A percentile compares a stretch with the other conserved stretches of the same genome.
Conservation (phyloP, 164 flowering plant species). For the Hamamelis virginiana region DNA sequence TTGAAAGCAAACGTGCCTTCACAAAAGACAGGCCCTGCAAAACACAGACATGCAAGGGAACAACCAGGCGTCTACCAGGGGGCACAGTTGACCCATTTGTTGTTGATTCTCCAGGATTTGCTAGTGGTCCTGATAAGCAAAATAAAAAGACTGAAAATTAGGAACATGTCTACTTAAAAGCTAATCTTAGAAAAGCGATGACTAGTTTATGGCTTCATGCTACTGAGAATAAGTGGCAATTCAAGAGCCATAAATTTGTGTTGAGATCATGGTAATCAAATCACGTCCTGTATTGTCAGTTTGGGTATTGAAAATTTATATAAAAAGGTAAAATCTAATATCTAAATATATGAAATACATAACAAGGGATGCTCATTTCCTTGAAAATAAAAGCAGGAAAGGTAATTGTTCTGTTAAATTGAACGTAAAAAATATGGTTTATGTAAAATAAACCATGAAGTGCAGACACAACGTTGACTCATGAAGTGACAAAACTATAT, state of each 20-base stretch:
- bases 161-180: background rate
- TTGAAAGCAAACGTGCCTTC: conserved; percentile 90
- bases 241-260: background rate
- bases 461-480: no score
- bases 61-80: conserved; percentile 88
- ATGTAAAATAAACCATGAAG: no score
- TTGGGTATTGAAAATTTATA: background rate
- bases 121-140: conserved; percentile 55
- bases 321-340: no score
- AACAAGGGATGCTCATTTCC: no score
- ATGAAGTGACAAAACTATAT: no score
- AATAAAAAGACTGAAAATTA: conserved; percentile 15
- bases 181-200: background rate
- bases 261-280: background rate
- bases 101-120: conserved; percentile 36
- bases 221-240: background rate
- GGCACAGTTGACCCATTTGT: conserved; percentile 44
- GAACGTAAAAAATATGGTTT: no score
- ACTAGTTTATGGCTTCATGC: background rate
- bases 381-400: no score
- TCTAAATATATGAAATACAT: no score
- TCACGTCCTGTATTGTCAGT: background rate
- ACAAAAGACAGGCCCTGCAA: conserved; percentile 89
- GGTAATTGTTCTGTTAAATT: no score
- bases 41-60: conserved; percentile 88